Conservation (phyloP, 2,329 filamentous ascomycete genomes). For the Mycocentrospora acerina region DNA sequence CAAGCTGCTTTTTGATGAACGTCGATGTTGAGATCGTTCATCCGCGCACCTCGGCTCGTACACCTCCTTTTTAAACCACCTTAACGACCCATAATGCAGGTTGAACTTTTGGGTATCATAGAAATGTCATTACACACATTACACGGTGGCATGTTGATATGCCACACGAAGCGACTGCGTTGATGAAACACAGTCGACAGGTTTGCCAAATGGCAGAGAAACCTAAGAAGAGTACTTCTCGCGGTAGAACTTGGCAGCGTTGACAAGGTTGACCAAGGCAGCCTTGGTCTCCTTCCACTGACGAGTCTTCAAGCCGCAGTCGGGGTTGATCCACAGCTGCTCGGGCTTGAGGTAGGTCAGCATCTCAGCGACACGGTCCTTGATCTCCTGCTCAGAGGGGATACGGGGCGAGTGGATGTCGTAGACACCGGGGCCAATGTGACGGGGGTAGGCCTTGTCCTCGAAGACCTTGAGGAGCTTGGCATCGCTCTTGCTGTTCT, state of each 20-base stretch:
- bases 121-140: constrained; percentile 44
- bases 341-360: constrained; percentile 91
- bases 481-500: constrained; percentile 99
- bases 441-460: constrained; percentile 93
- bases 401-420: constrained; percentile 99
- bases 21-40: constrained; percentile 45
- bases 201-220: constrained; percentile 25
- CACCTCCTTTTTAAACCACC: constrained; percentile 22
- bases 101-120: constrained; percentile 48
- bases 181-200: constrained; percentile 34
- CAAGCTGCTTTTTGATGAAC: constrained; percentile 27
- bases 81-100: constrained; percentile 43
- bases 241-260: constrained; percentile 96
- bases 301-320: constrained; percentile 98
- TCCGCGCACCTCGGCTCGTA: constrained; percentile 17
- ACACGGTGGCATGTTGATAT: constrained; percentile 43
- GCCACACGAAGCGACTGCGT: constrained; percentile 33
- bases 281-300: constrained; percentile 99
- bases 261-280: constrained; percentile 93
- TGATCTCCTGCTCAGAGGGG: constrained; percentile 96
- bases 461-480: constrained; percentile 99
- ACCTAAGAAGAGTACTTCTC: constrained; percentile 72
- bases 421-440: constrained; percentile 99
- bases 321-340: constrained; percentile 99
- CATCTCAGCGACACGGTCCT: constrained; percentile 97